Conservation (phyloP, 169 alveolate genomes). For the Theileria orientalis region DNA sequence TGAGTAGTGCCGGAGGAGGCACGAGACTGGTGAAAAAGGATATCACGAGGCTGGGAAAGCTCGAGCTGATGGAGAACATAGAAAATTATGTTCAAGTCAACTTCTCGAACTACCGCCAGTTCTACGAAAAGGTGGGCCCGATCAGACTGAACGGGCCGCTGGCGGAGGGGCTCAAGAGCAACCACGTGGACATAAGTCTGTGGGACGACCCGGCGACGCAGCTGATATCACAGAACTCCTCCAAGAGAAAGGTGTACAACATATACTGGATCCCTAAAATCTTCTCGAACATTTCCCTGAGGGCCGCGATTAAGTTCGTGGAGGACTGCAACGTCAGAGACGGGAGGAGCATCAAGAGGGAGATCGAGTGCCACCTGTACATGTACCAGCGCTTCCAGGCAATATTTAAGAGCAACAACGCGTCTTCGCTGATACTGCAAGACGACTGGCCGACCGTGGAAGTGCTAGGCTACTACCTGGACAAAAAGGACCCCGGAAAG, state of each 20-base stretch:
- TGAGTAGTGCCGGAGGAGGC: background rate
- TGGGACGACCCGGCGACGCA: slow-evolving; percentile 69
- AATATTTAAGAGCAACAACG: slow-evolving; percentile 34
- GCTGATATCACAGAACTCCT: slow-evolving; percentile 80
- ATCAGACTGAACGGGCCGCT: slow-evolving; percentile 75
- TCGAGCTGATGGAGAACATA: background rate
- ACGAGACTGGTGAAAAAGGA: slow-evolving; percentile 11
- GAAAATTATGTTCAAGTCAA: slow-evolving; percentile 54
- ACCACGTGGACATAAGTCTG: slow-evolving; percentile 75
- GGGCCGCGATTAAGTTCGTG: slow-evolving; percentile 82
- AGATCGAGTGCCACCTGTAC: slow-evolving; percentile 83
- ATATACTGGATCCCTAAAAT: slow-evolving; percentile 77
- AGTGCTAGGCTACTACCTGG: slow-evolving; percentile 80
- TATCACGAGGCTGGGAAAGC: slow-evolving; percentile 7
- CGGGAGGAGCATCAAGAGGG: slow-evolving; percentile 84
- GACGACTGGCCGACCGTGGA: slow-evolving; percentile 87
- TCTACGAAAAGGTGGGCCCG: slow-evolving; percentile 81
- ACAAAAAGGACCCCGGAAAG: slow-evolving; percentile 78
- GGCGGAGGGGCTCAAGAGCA: slow-evolving; percentile 65
- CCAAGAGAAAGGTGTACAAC: slow-evolving; percentile 80
- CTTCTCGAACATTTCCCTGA: slow-evolving; percentile 66
- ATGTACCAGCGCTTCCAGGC: slow-evolving; percentile 75
- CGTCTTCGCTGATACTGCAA: slow-evolving; percentile 45
- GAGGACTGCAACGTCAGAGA: slow-evolving; percentile 82
- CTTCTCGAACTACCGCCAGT: slow-evolving; percentile 56